Conservation (phyloP, 768 basidiomycete genomes). For the Coprinopsis sp. region DNA sequence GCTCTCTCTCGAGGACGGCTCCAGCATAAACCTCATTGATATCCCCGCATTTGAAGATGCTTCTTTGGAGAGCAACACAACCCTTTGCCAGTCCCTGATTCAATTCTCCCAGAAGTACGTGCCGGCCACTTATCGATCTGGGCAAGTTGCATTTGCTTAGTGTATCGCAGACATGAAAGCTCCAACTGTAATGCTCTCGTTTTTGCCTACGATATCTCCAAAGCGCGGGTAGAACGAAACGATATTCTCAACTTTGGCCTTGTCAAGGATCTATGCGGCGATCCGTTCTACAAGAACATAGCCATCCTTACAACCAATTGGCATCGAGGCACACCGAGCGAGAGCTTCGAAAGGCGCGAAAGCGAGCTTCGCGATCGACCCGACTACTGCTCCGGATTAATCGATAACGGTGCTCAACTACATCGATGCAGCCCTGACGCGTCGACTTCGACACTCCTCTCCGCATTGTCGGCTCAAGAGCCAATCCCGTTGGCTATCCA, state of each 20-base stretch:
- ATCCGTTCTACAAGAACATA: background rate
- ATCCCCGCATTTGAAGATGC: background rate
- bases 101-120: background rate
- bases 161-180: background rate
- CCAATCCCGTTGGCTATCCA: too few relatives aligned
- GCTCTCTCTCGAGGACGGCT: background rate
- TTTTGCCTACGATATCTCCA: constrained; percentile 1
- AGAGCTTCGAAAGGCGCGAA: background rate
- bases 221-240: background rate
- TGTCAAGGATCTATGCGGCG: background rate
- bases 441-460: too few relatives aligned
- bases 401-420: too few relatives aligned
- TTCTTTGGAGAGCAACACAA: background rate
- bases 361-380: background rate
- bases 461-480: too few relatives aligned
- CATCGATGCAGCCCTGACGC: too few relatives aligned
- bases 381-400: too few relatives aligned
- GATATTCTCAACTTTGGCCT: background rate
- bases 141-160: background rate
- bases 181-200: background rate
- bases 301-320: constrained; percentile 1
- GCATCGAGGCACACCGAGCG: background rate
- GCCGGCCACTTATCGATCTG: background rate
- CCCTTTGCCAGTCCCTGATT: background rate
- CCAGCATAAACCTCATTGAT: background rate